A percentile compares a stretch with the other conserved stretches of the same genome.
Conservation (phyloP, 352 stramenopile species). For the Globisporangium carolinianum region DNA sequence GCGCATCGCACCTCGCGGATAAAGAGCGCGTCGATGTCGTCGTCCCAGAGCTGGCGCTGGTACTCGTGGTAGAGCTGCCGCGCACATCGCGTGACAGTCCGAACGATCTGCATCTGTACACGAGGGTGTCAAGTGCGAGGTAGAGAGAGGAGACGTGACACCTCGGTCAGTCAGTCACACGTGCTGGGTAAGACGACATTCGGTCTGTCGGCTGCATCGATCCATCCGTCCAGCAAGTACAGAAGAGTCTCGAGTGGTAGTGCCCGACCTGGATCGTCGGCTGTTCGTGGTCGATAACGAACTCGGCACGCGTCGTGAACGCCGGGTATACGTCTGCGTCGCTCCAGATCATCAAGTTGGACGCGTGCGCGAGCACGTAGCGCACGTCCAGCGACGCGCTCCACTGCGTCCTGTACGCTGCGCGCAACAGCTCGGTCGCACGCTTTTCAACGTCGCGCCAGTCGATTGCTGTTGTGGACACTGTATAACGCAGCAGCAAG, state of each 20-base stretch:
- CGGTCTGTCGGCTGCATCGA: no score
- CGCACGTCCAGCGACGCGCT: slow-evolving; percentile 32
- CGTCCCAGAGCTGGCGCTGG: slow-evolving; percentile 73
- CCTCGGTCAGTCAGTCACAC: not conserved
- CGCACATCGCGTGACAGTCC: slow-evolving; percentile 52
- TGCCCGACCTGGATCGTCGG: slow-evolving; percentile 36
- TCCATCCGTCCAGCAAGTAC: no score
- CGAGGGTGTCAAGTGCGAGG: not conserved
- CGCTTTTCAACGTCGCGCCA: slow-evolving; percentile 44
- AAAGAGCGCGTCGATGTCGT: slow-evolving; percentile 40
- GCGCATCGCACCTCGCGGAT: slow-evolving; percentile 19
- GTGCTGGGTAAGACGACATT: not conserved
- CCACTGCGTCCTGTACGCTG: slow-evolving; percentile 70
- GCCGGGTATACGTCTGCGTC: slow-evolving; percentile 64
- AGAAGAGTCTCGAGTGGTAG: no score
- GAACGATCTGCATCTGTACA: slow-evolving; percentile 66
- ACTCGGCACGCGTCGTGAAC: slow-evolving; percentile 46
- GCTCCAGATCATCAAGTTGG: slow-evolving; percentile 82
- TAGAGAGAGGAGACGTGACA: no score
- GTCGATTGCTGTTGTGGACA: slow-evolving; percentile 5
- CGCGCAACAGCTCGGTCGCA: slow-evolving; percentile 44
- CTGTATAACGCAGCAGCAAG: slow-evolving; percentile 45
- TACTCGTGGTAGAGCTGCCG: slow-evolving; percentile 69
- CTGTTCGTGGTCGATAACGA: slow-evolving; percentile 54
- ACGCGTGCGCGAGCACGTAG: slow-evolving; percentile 50